These are phyloP conservation scores for Lophiotrema nucula DNA, from an alignment of 495 filamentous ascomycete species.

Conservation along the genomic window DNA sequence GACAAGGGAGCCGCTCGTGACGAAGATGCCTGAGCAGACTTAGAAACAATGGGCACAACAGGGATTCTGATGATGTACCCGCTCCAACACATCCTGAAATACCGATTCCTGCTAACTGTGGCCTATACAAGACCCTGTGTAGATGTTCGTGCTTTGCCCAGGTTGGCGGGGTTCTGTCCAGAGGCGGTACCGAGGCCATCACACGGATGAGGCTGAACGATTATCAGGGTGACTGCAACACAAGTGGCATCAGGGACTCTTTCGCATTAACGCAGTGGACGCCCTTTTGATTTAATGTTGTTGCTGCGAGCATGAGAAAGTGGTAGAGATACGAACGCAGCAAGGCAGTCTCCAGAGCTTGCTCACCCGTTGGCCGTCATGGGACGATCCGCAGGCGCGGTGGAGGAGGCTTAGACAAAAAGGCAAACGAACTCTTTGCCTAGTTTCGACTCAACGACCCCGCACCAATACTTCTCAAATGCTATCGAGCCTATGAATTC, in stretches of 20 bases:
- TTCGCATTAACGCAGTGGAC: too few species aligned
- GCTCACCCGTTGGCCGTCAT: too few species aligned
- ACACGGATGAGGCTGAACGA: not conserved
- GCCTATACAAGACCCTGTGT: constrained; percentile 2
- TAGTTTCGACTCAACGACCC: not conserved
- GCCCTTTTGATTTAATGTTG: too few species aligned
- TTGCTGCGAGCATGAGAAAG: too few species aligned
- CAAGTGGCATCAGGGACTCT: too few species aligned
- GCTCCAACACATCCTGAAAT: constrained; percentile 9
- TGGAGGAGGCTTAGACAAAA: too few species aligned
- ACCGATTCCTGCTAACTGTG: constrained; percentile 18
- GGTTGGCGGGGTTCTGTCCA: constrained; percentile 6
- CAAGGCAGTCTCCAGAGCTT: too few species aligned
- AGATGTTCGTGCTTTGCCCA: constrained; percentile 9
- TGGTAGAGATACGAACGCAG: too few species aligned
- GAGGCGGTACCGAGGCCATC: not conserved
- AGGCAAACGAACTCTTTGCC: not conserved
- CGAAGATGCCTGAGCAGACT: not conserved
- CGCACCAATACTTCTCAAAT: not conserved
- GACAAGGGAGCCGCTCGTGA: constrained; percentile 4
- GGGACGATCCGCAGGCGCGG: too few species aligned
- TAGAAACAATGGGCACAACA: not conserved
- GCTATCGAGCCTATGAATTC: not conserved
- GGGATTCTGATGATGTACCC: not conserved
- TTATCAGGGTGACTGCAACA: too few species aligned